phyloP scores from a whole-genome alignment of 306 rosid genomes.

The Morella rubra region DNA sequence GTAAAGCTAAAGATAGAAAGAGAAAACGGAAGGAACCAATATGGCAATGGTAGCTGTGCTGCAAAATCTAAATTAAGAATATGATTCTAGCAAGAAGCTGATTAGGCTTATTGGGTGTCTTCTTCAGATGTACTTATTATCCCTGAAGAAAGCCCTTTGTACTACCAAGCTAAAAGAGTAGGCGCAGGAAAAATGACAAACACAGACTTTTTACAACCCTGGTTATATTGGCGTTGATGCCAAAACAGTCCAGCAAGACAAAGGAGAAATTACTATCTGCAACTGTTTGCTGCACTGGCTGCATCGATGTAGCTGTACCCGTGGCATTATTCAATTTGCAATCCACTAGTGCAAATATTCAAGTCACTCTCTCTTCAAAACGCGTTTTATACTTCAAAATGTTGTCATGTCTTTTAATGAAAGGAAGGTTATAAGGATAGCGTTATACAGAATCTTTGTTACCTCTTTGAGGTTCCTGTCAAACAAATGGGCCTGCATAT shows the following conservation, averaged over 20 bases:
- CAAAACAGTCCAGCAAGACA: too few species aligned
- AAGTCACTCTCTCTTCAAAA: neutral
- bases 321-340: neutral
- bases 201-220: too few species aligned
- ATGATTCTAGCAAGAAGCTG: too few species aligned
- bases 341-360: neutral
- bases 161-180: too few species aligned
- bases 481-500: conserved; percentile 71
- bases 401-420: neutral
- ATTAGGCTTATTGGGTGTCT: neutral
- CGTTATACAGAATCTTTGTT: neutral
- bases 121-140: too few species aligned
- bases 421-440: neutral
- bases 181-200: too few species aligned
- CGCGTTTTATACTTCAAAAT: neutral
- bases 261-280: too few species aligned
- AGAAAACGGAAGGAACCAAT: neutral
- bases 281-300: too few species aligned
- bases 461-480: conserved; percentile 64
- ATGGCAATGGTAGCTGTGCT: neutral
- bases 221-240: too few species aligned
- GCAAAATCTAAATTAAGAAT: neutral
- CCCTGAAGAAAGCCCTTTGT: too few species aligned
- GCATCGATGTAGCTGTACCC: too few species aligned
- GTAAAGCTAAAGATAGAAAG: conserved; percentile 1